These are phyloP conservation scores for Stromatinia cepivora DNA, from an alignment of 2,329 filamentous ascomycete species.

Conservation along the genomic window DNA sequence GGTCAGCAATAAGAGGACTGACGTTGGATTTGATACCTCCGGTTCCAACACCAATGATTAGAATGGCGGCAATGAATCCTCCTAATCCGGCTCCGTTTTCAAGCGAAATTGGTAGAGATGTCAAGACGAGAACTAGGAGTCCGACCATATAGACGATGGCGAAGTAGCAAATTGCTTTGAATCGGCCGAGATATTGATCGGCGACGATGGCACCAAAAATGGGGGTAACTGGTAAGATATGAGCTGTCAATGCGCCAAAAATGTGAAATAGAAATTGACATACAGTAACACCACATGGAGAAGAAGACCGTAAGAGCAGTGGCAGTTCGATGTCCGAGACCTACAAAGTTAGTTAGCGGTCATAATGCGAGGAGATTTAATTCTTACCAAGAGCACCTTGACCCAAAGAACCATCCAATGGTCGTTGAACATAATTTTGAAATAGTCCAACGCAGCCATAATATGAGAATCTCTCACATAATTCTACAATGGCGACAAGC, in stretches of 20 bases:
- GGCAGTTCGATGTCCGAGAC: slow-evolving; percentile 55
- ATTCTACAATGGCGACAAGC: slow-evolving; percentile 19
- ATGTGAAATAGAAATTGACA: slow-evolving; percentile 18
- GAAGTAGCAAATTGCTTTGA: slow-evolving; percentile 58
- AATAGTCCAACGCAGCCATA: slow-evolving; percentile 63
- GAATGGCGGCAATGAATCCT: slow-evolving; percentile 53
- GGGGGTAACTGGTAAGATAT: slow-evolving; percentile 31
- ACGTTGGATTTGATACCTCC: slow-evolving; percentile 67
- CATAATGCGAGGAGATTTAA: too few relatives aligned
- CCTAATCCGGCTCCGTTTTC: slow-evolving; percentile 48
- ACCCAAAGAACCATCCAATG: slow-evolving; percentile 28
- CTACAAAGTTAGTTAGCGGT: slow-evolving; percentile 30
- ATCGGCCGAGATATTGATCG: slow-evolving; percentile 59
- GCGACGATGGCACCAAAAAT: slow-evolving; percentile 50
- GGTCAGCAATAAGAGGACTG: slow-evolving; percentile 61
- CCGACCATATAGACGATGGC: slow-evolving; percentile 52
- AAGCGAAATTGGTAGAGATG: slow-evolving; percentile 51
- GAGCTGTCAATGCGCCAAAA: neutral
- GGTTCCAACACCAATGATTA: slow-evolving; percentile 48
- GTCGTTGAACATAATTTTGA: slow-evolving; percentile 61
- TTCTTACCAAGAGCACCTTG: slow-evolving; percentile 47
- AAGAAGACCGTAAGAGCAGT: slow-evolving; percentile 56
- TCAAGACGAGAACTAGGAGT: slow-evolving; percentile 53
- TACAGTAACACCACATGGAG: slow-evolving; percentile 51
- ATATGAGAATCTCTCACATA: slow-evolving; percentile 52